phyloP scores from a whole-genome alignment of 495 filamentous ascomycete species.

The Xanthoparmelia taractica region DNA sequence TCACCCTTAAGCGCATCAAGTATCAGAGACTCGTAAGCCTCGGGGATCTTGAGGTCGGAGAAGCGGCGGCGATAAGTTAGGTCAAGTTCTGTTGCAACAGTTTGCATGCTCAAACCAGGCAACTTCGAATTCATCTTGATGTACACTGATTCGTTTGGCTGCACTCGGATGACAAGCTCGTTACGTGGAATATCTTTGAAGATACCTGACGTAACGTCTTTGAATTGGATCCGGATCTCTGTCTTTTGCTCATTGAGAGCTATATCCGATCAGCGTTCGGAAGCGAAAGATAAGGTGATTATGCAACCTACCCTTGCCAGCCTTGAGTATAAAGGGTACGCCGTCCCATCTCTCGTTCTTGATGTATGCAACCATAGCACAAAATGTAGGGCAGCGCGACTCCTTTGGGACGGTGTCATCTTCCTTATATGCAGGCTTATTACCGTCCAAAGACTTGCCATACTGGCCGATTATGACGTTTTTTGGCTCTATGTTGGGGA shows the following conservation, averaged over 20 bases:
- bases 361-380: conserved; percentile 92
- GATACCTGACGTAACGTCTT: conserved; percentile 97
- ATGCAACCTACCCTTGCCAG: conserved; percentile 70
- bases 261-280: conserved; percentile 24
- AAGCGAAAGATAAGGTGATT: not conserved
- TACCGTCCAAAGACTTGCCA: conserved; percentile 90
- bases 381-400: conserved; percentile 95
- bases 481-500: conserved; percentile 95
- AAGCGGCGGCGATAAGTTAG: conserved; percentile 97
- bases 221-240: conserved; percentile 98
- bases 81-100: conserved; percentile 96
- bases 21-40: conserved; percentile 97
- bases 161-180: conserved; percentile 97
- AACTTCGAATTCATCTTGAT: conserved; percentile 99
- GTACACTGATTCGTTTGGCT: conserved; percentile 99
- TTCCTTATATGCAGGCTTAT: conserved; percentile 96
- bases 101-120: conserved; percentile 98
- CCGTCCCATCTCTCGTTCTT: conserved; percentile 99
- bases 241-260: conserved; percentile 99
- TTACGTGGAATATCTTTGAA: conserved; percentile 99
- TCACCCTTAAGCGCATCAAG: conserved; percentile 97
- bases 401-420: conserved; percentile 98
- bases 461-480: conserved; percentile 99
- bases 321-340: conserved; percentile 99
- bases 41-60: conserved; percentile 98